Evolutionary conservation across 2,329 filamentous ascomycete species (phyloP).

Genomic region (Colletotrichum navitas): DNA sequence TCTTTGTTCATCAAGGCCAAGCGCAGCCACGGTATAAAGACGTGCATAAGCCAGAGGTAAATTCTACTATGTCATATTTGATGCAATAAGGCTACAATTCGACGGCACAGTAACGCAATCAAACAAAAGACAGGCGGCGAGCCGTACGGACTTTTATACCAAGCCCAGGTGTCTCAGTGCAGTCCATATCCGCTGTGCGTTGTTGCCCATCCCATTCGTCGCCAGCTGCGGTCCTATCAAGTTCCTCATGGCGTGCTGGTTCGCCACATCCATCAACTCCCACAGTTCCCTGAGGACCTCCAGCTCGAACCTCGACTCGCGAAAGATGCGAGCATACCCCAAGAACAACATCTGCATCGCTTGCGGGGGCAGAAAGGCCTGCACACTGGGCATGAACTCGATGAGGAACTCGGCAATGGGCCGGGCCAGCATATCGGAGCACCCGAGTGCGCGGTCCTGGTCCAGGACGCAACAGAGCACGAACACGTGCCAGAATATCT

Average conservation of each 20-base stretch:
- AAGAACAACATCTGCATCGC: conserved; percentile 35
- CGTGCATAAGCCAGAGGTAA: neutral
- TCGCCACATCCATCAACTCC: conserved; percentile 33
- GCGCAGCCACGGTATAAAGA: neutral
- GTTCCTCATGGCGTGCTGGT: conserved; percentile 22
- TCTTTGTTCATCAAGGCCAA: neutral
- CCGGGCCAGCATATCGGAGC: conserved; percentile 45
- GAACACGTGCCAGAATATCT: conserved; percentile 41
- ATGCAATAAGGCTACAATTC: neutral
- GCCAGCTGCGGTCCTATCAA: conserved; percentile 34
- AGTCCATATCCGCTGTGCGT: conserved; percentile 34
- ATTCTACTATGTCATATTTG: too few relatives aligned
- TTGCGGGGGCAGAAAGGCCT: conserved; percentile 25
- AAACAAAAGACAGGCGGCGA: too few relatives aligned
- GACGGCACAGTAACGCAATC: too few relatives aligned
- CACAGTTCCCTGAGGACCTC: conserved; percentile 34
- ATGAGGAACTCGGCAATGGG: conserved; percentile 46
- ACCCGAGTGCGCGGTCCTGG: conserved; percentile 47
- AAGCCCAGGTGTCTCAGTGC: conserved; percentile 36
- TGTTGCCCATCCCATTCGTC: conserved; percentile 24
- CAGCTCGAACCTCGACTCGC: conserved; percentile 33
- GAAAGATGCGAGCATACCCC: conserved; percentile 34
- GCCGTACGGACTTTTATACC: neutral
- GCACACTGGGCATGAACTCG: conserved; percentile 42
- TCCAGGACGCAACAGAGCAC: conserved; percentile 48